phyloP scores from a whole-genome alignment of 2,329 filamentous ascomycete genomes.

The Diaporthe caulivora region DNA sequence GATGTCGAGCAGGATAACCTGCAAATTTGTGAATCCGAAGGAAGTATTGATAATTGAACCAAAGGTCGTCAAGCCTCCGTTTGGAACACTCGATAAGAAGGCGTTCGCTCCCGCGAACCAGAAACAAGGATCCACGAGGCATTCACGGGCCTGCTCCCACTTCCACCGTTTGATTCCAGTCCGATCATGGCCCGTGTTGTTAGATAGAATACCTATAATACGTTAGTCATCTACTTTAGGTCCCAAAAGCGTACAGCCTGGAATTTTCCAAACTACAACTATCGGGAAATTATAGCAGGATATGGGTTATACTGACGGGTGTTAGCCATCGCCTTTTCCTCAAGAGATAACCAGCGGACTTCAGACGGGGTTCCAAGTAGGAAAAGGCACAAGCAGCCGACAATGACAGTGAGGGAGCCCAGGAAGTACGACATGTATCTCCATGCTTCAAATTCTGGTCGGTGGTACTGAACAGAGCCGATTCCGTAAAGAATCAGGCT shows the following conservation, averaged over 20 bases:
- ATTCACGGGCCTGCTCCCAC: conserved; percentile 53
- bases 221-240: too few relatives aligned
- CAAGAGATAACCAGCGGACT: conserved; percentile 51
- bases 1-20: conserved; percentile 53
- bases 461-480: conserved; percentile 46
- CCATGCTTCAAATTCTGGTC: conserved; percentile 51
- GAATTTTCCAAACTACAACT: too few relatives aligned
- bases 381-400: conserved; percentile 49
- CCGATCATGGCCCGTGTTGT: conserved; percentile 53
- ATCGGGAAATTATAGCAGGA: too few relatives aligned
- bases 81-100: conserved; percentile 52
- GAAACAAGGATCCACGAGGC: conserved; percentile 51
- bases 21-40: conserved; percentile 53
- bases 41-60: conserved; percentile 50
- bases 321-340: conserved; percentile 52
- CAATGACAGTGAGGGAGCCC: conserved; percentile 50
- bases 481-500: conserved; percentile 53
- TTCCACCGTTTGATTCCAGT: conserved; percentile 53
- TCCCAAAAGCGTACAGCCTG: too few relatives aligned
- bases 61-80: conserved; percentile 45
- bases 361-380: conserved; percentile 54
- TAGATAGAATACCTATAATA: conserved; percentile 45
- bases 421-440: conserved; percentile 55
- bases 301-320: conserved; percentile 40
- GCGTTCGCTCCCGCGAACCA: conserved; percentile 54